Percentiles rank a stretch among this genome's conserved stretches.
phyloP scores from a whole-genome alignment of 257 asterid genomes.

The Cynanchum wilfordii region DNA sequence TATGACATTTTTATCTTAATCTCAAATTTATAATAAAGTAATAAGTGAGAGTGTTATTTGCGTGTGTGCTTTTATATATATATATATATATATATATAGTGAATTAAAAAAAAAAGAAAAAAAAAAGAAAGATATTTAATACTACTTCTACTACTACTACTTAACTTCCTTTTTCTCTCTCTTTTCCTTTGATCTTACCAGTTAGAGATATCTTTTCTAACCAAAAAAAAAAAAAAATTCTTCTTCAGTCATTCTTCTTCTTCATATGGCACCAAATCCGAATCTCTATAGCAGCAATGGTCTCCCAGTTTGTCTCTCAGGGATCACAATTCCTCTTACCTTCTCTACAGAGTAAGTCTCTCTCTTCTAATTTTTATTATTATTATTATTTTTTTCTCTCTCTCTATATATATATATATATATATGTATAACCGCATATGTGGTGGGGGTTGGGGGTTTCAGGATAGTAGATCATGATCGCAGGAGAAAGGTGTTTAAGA shows the following conservation, averaged over 20 bases:
- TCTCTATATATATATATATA: no score
- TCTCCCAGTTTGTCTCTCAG: constrained; percentile 19
- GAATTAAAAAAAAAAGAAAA: no score
- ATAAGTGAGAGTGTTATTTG: no score
- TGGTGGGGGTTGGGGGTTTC: no score
- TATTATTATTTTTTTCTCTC: not conserved
- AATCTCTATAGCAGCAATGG: constrained; percentile 7
- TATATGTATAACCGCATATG: no score
- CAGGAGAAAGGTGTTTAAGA: constrained; percentile 19
- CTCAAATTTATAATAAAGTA: no score
- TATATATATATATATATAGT: no score
- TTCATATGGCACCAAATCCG: constrained; percentile 8
- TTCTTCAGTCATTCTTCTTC: not conserved
- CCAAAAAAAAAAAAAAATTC: not conserved
- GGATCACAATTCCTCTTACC: constrained; percentile 17
- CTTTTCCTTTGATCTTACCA: not conserved
- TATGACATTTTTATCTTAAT: no score
- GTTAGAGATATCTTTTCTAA: not conserved
- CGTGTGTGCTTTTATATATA: no score
- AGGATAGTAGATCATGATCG: constrained; percentile 24
- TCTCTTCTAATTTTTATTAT: no score
- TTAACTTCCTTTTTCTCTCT: not conserved
- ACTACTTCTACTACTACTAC: not conserved
- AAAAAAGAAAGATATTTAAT: no score
- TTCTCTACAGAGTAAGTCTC: constrained; percentile 7